phyloP scores from a whole-genome alignment of 2,329 filamentous ascomycete species.

The Apiospora sp. region DNA sequence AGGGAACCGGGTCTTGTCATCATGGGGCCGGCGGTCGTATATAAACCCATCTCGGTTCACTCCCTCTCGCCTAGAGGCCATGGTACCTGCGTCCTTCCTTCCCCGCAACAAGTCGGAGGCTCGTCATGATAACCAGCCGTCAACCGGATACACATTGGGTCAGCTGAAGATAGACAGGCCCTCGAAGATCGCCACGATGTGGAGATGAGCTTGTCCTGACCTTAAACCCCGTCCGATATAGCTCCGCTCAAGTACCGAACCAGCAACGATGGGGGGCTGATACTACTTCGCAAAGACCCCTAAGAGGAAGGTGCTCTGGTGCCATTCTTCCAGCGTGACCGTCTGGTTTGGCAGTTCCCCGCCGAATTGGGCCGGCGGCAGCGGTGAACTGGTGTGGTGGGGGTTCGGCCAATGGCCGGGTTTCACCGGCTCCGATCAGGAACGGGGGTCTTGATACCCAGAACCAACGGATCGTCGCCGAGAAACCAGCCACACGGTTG shows the following conservation, averaged over 20 bases:
- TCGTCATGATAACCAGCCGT: neutral
- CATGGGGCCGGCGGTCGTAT: neutral
- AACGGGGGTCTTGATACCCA: slow-evolving; percentile 9
- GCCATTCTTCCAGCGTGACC: neutral
- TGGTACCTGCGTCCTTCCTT: neutral
- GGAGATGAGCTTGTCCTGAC: slow-evolving; percentile 3
- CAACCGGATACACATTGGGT: neutral
- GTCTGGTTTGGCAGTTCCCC: neutral
- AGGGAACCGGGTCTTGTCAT: neutral
- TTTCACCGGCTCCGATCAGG: slow-evolving; percentile 15
- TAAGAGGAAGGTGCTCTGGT: neutral
- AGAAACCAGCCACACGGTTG: neutral
- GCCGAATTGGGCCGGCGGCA: neutral
- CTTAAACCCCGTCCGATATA: neutral
- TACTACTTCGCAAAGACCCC: neutral
- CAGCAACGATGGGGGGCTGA: neutral
- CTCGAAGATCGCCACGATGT: neutral
- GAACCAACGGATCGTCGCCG: neutral
- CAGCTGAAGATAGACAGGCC: neutral
- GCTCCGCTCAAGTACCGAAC: neutral
- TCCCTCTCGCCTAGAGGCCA: too few relatives aligned
- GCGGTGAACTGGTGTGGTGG: neutral
- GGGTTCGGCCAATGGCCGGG: neutral
- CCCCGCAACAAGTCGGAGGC: neutral
- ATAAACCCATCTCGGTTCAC: neutral